These are phyloP conservation scores for Aphanomyces cochlioides DNA, from an alignment of 352 stramenopile species.

Conservation along the genomic window DNA sequence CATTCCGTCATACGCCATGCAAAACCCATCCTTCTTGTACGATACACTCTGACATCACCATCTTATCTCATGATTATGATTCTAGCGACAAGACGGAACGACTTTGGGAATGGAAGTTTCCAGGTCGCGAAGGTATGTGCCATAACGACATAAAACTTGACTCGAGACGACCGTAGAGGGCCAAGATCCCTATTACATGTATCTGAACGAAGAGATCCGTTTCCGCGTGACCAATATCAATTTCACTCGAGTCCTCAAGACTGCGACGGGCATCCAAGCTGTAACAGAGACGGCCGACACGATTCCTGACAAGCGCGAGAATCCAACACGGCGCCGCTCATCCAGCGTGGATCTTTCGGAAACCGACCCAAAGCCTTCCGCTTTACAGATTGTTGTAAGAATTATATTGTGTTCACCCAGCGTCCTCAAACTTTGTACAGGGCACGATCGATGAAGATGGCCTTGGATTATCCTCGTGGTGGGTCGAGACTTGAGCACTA, in stretches of 20 bases:
- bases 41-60: neutral
- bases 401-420: neutral
- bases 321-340: slow-evolving; percentile 60
- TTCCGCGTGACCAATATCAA: slow-evolving; percentile 87
- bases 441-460: slow-evolving; percentile 86
- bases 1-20: slow-evolving; percentile 82
- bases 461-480: slow-evolving; percentile 79
- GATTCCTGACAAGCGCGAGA: slow-evolving; percentile 61
- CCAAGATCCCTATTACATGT: slow-evolving; percentile 61
- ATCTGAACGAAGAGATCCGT: slow-evolving; percentile 82
- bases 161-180: neutral
- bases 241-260: slow-evolving; percentile 86
- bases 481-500: slow-evolving; percentile 39
- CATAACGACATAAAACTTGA: neutral
- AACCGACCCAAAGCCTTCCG: slow-evolving; percentile 72
- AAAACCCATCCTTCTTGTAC: slow-evolving; percentile 85
- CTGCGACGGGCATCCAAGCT: slow-evolving; percentile 79
- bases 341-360: slow-evolving; percentile 83
- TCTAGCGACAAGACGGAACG: slow-evolving; percentile 66
- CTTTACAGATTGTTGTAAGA: slow-evolving; percentile 77
- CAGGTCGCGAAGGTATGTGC: slow-evolving; percentile 57
- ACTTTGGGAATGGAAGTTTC: slow-evolving; percentile 86
- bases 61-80: no score
- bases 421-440: slow-evolving; percentile 33
- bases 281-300: slow-evolving; percentile 80